A percentile compares a stretch with the other conserved stretches of the same genome.
Evolutionary conservation across 352 stramenopile genomes (phyloP).

Genomic region (Aphanomyces cochlioides): DNA sequence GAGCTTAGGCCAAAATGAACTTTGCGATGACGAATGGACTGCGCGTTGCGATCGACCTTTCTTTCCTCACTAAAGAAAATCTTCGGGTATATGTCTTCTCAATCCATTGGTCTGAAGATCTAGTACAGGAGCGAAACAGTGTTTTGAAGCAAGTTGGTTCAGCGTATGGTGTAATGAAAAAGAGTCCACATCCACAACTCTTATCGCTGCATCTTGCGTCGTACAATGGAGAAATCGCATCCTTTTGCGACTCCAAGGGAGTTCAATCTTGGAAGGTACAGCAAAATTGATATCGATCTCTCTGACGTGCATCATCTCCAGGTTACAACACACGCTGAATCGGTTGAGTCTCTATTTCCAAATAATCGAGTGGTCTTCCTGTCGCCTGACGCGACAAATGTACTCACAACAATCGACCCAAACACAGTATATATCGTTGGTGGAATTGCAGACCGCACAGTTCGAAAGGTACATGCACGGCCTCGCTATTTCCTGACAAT

Average conservation of each 20-base stretch:
- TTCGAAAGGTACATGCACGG: slow-evolving; percentile 78
- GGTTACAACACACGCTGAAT: slow-evolving; percentile 37
- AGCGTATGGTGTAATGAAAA: slow-evolving; percentile 75
- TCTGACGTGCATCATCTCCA: background rate
- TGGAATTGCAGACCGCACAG: slow-evolving; percentile 80
- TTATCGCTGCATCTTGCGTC: slow-evolving; percentile 60
- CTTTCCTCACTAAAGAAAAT: slow-evolving; percentile 49
- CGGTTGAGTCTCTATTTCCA: slow-evolving; percentile 51
- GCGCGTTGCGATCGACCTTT: slow-evolving; percentile 63
- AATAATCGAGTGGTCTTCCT: slow-evolving; percentile 67
- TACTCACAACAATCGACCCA: slow-evolving; percentile 52
- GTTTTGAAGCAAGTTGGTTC: slow-evolving; percentile 78
- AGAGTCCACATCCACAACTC: slow-evolving; percentile 52
- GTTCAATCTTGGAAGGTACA: slow-evolving; percentile 62
- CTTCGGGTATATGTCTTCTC: slow-evolving; percentile 38
- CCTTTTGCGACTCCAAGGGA: slow-evolving; percentile 45
- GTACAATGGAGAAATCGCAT: slow-evolving; percentile 38
- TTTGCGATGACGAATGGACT: slow-evolving; percentile 40
- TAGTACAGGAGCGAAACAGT: slow-evolving; percentile 60
- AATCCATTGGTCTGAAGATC: background rate
- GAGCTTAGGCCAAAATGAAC: slow-evolving; percentile 68
- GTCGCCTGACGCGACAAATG: slow-evolving; percentile 72
- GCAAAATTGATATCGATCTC: no score
- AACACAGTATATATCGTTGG: slow-evolving; percentile 68
- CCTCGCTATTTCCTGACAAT: background rate